These are phyloP conservation scores for Lactifluus subvellereus DNA, from an alignment of 768 basidiomycete genomes.

Conservation along the genomic window DNA sequence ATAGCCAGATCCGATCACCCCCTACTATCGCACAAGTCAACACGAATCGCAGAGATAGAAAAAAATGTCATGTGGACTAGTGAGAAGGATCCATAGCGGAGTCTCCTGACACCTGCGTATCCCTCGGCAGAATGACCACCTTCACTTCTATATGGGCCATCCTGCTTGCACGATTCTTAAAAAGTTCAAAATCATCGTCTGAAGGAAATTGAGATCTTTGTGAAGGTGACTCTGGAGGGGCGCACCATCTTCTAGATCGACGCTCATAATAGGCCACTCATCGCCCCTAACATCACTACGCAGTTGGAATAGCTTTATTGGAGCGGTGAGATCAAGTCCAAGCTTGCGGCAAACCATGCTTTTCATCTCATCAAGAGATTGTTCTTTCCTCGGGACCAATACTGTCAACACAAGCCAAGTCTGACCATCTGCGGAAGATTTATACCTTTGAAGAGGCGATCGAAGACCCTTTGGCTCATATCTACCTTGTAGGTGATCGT, in stretches of 20 bases:
- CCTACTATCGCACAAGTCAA: no score
- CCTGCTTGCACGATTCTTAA: constrained; percentile 30
- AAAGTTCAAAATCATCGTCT: constrained; percentile 60
- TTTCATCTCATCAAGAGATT: constrained; percentile 54
- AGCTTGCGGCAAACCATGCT: constrained; percentile 58
- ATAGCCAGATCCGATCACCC: no score
- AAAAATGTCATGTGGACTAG: no score
- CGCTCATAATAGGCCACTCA: no score
- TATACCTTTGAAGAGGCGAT: constrained; percentile 47
- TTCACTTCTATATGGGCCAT: no score
- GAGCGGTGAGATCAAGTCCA: constrained; percentile 37
- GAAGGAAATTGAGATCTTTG: background rate
- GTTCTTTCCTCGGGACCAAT: constrained; percentile 38
- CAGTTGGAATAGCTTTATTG: constrained; percentile 44
- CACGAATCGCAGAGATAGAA: no score
- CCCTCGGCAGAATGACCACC: no score
- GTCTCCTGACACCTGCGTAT: no score
- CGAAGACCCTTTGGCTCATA: constrained; percentile 36
- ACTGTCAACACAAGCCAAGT: constrained; percentile 11
- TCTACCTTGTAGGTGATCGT: constrained; percentile 17
- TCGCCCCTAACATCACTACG: no score
- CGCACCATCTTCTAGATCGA: constrained; percentile 77
- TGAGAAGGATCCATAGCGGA: no score
- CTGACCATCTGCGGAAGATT: constrained; percentile 1
- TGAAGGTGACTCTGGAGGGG: constrained; percentile 1